Evolutionary conservation across 2,329 filamentous ascomycete species (phyloP), one percentile per base, ranked within the genome.

Genomic region (Fusarium sulawesiense): DNA sequence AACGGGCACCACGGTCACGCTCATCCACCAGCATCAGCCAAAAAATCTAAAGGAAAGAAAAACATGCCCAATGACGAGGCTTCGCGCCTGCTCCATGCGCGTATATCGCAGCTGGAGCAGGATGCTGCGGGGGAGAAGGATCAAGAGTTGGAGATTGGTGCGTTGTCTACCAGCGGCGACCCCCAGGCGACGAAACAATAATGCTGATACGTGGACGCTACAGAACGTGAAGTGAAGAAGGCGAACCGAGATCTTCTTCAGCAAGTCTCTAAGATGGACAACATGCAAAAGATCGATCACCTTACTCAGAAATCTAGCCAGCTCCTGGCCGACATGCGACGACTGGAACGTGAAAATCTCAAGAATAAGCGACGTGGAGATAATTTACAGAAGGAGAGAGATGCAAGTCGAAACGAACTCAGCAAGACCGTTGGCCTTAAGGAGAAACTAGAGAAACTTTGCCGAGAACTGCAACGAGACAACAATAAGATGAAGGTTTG

Each of bases 291-390:
- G 77, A 93, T 98, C 72, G 95, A 98, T 58, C 89, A 93, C 53
- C 88, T 98, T 14, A 93, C 95, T 74, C 95, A 93, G 77, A 93
- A 94, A 76, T 98, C 96, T 73, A 94, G 93, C 66, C 94, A 98
- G 76, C 88, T 98, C 7, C 85, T 98, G 61, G 91, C 93, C 56
- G 94, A 98, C 65, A 97, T 98, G 93, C 97, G 98, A 81, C 91
- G 94, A 59, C 87, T 97, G 64, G 95, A 99, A 80, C 91, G 94
- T 65, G 96, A 99, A 68, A 94, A 97, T 77, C 88, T 93, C 67
- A 98, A 97, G 82, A 96, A 95, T 76, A 98, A 98, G 85, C 97
- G 98, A 80, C 91, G 94, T 25, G 93, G 93, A 27, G 96, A 99
- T 78, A 92, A 93, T 76, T 82, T 99, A 58, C 96, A 99, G 80